Conservation (phyloP, 768 basidiomycete species). For the Sutorius australiensis region DNA sequence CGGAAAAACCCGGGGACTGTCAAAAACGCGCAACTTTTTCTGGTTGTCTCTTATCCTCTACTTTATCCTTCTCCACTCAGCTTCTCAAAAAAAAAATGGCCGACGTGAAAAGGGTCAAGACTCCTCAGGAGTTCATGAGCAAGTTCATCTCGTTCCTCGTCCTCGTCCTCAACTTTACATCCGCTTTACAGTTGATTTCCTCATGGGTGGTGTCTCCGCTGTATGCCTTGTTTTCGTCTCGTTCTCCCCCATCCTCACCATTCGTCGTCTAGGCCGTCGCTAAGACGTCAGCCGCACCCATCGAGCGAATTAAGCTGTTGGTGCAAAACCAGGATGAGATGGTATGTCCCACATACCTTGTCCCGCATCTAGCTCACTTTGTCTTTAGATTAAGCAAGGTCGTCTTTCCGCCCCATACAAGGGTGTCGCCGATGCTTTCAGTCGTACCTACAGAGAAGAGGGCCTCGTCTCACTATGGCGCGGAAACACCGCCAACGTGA, state of each 20-base stretch:
- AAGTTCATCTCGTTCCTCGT: not conserved
- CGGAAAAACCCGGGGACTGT: slow-evolving; percentile 32
- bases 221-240: slow-evolving; percentile 40
- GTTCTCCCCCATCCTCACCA: slow-evolving; percentile 13
- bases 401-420: slow-evolving; percentile 96
- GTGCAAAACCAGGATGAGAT: slow-evolving; percentile 99
- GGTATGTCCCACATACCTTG: slow-evolving; percentile 43
- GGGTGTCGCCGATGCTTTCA: slow-evolving; percentile 90
- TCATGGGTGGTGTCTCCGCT: slow-evolving; percentile 96
- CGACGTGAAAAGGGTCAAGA: slow-evolving; percentile 80
- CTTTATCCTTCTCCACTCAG: slow-evolving; percentile 49
- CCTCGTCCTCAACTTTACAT: slow-evolving; percentile 11
- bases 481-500: slow-evolving; percentile 99
- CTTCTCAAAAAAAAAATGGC: slow-evolving; percentile 61
- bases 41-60: slow-evolving; percentile 41
- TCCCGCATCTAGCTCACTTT: slow-evolving; percentile 4
- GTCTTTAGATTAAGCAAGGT: slow-evolving; percentile 91
- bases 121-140: slow-evolving; percentile 89
- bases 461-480: slow-evolving; percentile 95
- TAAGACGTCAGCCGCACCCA: slow-evolving; percentile 98
- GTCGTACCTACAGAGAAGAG: slow-evolving; percentile 91
- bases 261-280: slow-evolving; percentile 74
- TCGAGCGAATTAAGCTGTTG: slow-evolving; percentile 98
- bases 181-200: slow-evolving; percentile 68
- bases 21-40: slow-evolving; percentile 49